These are phyloP conservation scores for Plantago ovata DNA, from an alignment of 257 asterid genomes.

Conservation along the genomic window DNA sequence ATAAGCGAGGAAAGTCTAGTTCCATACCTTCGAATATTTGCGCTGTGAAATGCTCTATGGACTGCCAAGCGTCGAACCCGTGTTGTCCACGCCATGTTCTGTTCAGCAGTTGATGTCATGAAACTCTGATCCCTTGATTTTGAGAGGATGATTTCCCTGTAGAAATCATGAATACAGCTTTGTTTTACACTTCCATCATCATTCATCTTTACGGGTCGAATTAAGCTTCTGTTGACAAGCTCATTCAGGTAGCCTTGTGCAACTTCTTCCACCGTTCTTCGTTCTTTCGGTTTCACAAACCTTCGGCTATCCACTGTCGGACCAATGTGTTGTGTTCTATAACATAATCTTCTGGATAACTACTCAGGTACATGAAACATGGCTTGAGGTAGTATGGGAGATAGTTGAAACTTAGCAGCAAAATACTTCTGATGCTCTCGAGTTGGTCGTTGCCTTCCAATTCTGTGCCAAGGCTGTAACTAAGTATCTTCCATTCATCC, in stretches of 20 bases:
- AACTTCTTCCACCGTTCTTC: slow-evolving; percentile 29
- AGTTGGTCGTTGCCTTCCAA: slow-evolving; percentile 30
- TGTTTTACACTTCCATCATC: slow-evolving; percentile 32
- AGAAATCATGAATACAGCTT: slow-evolving; percentile 29
- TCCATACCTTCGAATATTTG: slow-evolving; percentile 14
- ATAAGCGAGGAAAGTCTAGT: slow-evolving; percentile 28
- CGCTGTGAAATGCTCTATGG: slow-evolving; percentile 17
- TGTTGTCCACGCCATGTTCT: slow-evolving; percentile 17
- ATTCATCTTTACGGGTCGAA: slow-evolving; percentile 21
- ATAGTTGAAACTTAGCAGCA: slow-evolving; percentile 31
- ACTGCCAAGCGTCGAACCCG: slow-evolving; percentile 32
- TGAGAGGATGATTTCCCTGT: slow-evolving; percentile 28
- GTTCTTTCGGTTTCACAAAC: slow-evolving; percentile 27
- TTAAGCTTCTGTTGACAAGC: slow-evolving; percentile 35
- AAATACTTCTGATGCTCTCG: slow-evolving; percentile 24
- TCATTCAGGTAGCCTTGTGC: slow-evolving; percentile 43
- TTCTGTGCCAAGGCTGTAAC: slow-evolving; percentile 32
- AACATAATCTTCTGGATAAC: slow-evolving; percentile 33
- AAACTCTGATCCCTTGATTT: slow-evolving; percentile 29
- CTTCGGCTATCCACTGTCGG: slow-evolving; percentile 35
- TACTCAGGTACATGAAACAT: slow-evolving; percentile 32
- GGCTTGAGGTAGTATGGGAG: slow-evolving; percentile 36
- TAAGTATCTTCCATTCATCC: slow-evolving; percentile 31
- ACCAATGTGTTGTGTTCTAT: slow-evolving; percentile 21
- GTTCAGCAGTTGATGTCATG: slow-evolving; percentile 15